These are phyloP conservation scores for Citrus inodora DNA, from an alignment of 345 rosid species.

Conservation along the genomic window DNA sequence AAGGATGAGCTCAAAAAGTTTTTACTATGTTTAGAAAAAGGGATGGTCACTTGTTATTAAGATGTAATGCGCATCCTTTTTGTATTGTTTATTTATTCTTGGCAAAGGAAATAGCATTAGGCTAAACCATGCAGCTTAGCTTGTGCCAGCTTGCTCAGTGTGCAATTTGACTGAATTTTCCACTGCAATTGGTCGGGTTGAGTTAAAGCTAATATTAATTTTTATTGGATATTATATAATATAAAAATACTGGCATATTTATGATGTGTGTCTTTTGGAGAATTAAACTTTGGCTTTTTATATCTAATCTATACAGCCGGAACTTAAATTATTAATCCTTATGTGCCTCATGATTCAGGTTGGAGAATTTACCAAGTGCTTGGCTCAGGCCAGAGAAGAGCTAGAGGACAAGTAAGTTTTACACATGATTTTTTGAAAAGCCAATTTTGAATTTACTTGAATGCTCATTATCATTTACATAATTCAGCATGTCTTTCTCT, in stretches of 20 bases:
- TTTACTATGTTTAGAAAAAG: not conserved
- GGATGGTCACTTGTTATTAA: not conserved
- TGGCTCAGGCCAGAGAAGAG: conserved; percentile 74
- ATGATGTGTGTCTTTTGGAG: not conserved
- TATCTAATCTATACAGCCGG: not conserved
- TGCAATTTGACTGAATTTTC: not conserved
- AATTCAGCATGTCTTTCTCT: not conserved
- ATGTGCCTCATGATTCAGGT: conserved; percentile 45
- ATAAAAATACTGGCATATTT: not conserved
- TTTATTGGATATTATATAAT: not conserved
- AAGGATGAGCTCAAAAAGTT: not conserved
- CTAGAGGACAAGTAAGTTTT: conserved; percentile 75
- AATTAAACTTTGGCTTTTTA: not conserved
- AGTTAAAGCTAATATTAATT: not conserved
- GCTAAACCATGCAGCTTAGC: not conserved
- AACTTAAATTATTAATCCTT: not conserved
- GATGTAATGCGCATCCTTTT: too few species aligned
- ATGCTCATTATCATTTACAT: not conserved
- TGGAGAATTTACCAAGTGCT: conserved; percentile 78
- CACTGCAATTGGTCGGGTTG: not conserved
- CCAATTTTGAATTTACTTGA: not conserved
- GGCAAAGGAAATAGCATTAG: not conserved
- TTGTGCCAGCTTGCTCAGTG: not conserved
- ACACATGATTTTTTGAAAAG: not conserved
- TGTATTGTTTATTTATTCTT: not conserved